Conservation (phyloP, 768 basidiomycete genomes). For the Termitomyces sp. region DNA sequence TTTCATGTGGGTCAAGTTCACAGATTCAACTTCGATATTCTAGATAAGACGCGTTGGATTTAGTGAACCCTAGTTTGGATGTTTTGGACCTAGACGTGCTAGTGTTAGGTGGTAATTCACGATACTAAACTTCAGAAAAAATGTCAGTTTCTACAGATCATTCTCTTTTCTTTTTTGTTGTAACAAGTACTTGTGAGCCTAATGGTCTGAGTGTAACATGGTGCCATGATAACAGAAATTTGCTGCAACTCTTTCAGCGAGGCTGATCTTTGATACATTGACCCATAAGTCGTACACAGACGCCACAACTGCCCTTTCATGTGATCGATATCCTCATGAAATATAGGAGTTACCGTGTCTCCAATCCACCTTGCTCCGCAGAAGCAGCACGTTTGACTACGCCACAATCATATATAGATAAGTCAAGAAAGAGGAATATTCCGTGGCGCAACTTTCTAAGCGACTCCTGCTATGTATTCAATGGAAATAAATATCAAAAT, state of each 20-base stretch:
- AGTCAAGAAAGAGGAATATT: neutral
- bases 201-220: neutral
- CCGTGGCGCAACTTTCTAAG: neutral
- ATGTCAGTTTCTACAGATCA: neutral
- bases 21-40: neutral
- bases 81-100: no score
- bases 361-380: neutral
- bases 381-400: neutral
- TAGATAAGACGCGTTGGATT: no score
- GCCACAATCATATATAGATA: neutral
- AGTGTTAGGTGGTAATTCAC: neutral
- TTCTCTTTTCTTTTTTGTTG: neutral
- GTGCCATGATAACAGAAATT: neutral
- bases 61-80: neutral
- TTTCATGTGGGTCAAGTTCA: neutral
- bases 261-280: neutral
- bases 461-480: neutral
- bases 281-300: neutral
- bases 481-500: neutral
- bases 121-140: neutral
- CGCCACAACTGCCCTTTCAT: neutral
- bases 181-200: neutral
- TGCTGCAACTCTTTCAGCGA: neutral
- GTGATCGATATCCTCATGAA: no score
- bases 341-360: neutral